Evolutionary conservation across 1,139 yeast species (phyloP), one percentile per base, ranked within the genome.

Genomic region (Geotrichum cucujoidarum): DNA sequence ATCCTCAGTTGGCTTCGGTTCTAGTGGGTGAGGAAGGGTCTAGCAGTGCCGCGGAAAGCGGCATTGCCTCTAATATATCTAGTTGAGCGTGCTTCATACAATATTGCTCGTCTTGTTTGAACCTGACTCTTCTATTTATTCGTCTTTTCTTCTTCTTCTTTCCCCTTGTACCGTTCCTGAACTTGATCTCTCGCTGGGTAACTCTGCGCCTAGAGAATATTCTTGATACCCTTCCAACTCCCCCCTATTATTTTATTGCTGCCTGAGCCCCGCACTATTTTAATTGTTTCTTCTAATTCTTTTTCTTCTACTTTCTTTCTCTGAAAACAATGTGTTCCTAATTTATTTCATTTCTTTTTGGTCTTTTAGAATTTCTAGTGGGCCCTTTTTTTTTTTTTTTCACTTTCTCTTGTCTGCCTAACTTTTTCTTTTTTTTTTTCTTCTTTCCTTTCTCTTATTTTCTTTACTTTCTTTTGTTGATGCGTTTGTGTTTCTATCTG

Each of bases 11-110:
- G 4, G 21, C 37, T 8, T 10, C 24, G 21, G 24, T 11, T 33
- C 3, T n/a, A n/a, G n/a, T 20, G 13, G 38, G 16, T 6, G 38
- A n/a, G 13, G 4, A 6, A 4, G 38, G 27, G 21, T 20, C n/a
- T 11, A 11, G 22, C 8, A 22, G 24, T 13, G 33, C 25, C 24
- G 21, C 16, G 6, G 27, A 24, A 24, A 24, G 27, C 27, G 10
- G 27, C 4, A 35, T 30, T 29, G 35, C 43, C 11, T 39, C 43
- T 10, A 27, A 30, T 30, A 11, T 30, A 13, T 30, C 43, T 11
- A 29, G 13, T 18, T 39, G n/a, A 33, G 21, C 20, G 37, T n/a
- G 33, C 33, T 5, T 8, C 17, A 30, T 6, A 30, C 8, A 24
- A 24, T 24, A 10, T 6, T 24, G 10, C 6, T 24, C 6, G 27